Base-by-base conservation (phyloP, 2,329 filamentous ascomycete genomes). In the Chaetomium globosum region DNA sequence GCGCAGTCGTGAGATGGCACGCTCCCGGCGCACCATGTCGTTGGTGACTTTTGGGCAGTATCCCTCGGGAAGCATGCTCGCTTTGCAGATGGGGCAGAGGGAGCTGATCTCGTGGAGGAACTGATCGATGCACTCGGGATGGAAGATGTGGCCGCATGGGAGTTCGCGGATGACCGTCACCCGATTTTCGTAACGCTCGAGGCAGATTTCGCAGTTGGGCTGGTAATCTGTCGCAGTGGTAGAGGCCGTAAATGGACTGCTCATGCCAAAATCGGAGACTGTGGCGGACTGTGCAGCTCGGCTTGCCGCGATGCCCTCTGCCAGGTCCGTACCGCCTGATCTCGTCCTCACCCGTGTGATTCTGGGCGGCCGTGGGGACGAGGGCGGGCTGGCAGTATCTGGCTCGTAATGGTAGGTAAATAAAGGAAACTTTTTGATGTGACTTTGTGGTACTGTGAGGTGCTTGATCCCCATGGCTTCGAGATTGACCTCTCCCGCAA, bases 91-190 rank as follows among this genome's bases (percentile, higher is more conserved):
- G 0, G 95, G 94, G 73, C 95, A 99, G 1, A 97, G 82, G 21
- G 91, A 96, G 74, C 91, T 96, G 74, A 89, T 89, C 62, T 87
- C 83, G 52, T 84, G 82, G 13, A 98, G 81, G 72, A 95, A 97
- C 26, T 88, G 85, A 73, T 98, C 93, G 69, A 98, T 93, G 73
- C 95, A 99, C 69, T 91, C 89, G 0, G 91, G 89, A 70, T 99
- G 94, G 77, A 93, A 99, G 64, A 98, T 94, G 75, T 99, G 95
- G 0, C 90, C 88, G 72, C 95, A 99, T 0, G 92, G 87, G 2
- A 98, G 81, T 77, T 97, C 91, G 63, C 93, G 89, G 63, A 98
- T 93, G 23, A 87, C 85, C 0, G 91, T 89, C 21, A 82, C 78
- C 46, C 86, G 84, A 19, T 87, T 84, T 31, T 89, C 83, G 73